phyloP scores from a whole-genome alignment of 805 yeast species.

The Hanseniaspora guilliermondii region DNA sequence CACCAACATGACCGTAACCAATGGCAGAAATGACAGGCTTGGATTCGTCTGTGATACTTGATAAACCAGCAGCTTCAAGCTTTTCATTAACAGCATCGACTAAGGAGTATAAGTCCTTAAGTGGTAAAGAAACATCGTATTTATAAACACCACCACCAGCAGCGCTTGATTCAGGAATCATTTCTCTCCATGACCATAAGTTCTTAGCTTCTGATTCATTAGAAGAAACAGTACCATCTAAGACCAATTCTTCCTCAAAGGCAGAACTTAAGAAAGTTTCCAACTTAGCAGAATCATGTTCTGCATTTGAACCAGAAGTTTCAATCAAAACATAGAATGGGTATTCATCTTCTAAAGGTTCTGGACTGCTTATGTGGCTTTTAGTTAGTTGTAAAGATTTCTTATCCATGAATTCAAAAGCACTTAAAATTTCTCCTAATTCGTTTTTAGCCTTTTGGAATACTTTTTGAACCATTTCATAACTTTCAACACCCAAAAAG shows the following conservation, averaged over 20 bases:
- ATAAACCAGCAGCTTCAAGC: slow-evolving; percentile 43
- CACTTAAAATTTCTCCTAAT: slow-evolving; percentile 74
- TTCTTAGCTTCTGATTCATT: slow-evolving; percentile 76
- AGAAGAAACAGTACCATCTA: slow-evolving; percentile 94
- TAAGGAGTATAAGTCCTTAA: slow-evolving; percentile 64
- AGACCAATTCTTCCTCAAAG: slow-evolving; percentile 71
- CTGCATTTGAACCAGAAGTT: slow-evolving; percentile 89
- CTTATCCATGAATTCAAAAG: slow-evolving; percentile 87
- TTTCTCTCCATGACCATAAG: slow-evolving; percentile 94
- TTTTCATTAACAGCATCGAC: slow-evolving; percentile 65
- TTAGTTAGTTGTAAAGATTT: slow-evolving; percentile 55
- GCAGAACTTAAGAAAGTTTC: slow-evolving; percentile 70
- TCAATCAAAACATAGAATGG: slow-evolving; percentile 88
- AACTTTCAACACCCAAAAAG: slow-evolving; percentile 67
- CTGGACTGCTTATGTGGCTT: slow-evolving; percentile 42
- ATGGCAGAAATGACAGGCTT: slow-evolving; percentile 75
- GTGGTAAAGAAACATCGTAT: slow-evolving; percentile 88
- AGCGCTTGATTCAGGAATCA: slow-evolving; percentile 78
- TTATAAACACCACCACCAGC: slow-evolving; percentile 89
- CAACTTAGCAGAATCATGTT: slow-evolving; percentile 84
- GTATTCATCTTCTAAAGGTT: slow-evolving; percentile 72
- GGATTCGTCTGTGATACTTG: slow-evolving; percentile 45
- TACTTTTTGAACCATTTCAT: slow-evolving; percentile 71
- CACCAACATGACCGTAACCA: slow-evolving; percentile 98
- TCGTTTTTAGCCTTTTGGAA: slow-evolving; percentile 69